phyloP scores from a whole-genome alignment of 352 stramenopile genomes.

The Globisporangium parvum region DNA sequence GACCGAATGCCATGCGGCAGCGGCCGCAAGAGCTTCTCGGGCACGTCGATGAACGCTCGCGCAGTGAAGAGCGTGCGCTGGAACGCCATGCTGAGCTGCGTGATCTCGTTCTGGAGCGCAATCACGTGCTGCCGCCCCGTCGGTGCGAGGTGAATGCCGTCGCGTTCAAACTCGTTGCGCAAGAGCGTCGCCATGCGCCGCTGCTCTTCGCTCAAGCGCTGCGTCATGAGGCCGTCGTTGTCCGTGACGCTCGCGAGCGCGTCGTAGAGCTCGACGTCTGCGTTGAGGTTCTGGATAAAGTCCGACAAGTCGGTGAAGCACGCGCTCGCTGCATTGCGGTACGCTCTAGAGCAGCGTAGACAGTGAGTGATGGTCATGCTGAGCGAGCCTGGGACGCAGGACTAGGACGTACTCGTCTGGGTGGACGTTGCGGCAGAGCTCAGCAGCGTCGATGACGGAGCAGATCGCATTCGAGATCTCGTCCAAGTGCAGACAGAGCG shows the following conservation, averaged over 20 bases:
- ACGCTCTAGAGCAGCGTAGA: conserved; percentile 31
- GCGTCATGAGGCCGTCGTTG: conserved; percentile 34
- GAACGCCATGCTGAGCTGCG: conserved; percentile 84
- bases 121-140: conserved; percentile 76
- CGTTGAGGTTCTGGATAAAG: conserved; percentile 94
- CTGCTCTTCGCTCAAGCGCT: conserved; percentile 85
- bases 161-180: conserved; percentile 92
- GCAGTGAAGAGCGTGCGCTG: conserved; percentile 75
- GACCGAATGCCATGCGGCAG: conserved; percentile 57
- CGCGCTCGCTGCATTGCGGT: conserved; percentile 71
- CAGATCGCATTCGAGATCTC: conserved; percentile 94
- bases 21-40: conserved; percentile 36
- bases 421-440: conserved; percentile 94
- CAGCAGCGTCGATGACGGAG: conserved; percentile 93
- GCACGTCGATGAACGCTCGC: conserved; percentile 62
- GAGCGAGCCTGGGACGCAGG: too few relatives aligned
- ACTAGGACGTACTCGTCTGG: conserved; percentile 52
- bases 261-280: conserved; percentile 88
- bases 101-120: conserved; percentile 85
- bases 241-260: conserved; percentile 70
- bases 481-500: conserved; percentile 61
- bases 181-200: conserved; percentile 85
- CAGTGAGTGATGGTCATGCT: background rate
- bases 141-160: conserved; percentile 91
- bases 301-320: conserved; percentile 91